phyloP scores from a whole-genome alignment of 345 rosid genomes.

The Aquilaria sinensis region DNA sequence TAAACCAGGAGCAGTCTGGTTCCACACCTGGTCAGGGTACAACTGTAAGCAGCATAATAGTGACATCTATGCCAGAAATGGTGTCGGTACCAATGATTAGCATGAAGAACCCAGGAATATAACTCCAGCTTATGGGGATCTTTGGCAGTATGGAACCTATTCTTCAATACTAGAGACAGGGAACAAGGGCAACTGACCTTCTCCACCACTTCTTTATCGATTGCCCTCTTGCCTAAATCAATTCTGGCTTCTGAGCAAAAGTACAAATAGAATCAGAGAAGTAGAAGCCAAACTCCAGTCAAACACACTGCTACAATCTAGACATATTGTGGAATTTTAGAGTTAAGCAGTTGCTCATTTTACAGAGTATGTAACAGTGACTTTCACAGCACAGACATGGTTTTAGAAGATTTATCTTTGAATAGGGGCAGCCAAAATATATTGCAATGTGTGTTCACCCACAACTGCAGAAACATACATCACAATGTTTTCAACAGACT shows the following conservation, averaged over 20 bases:
- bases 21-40: constrained; percentile 61
- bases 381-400: too few relatives aligned
- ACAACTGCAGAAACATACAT: too few relatives aligned
- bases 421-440: too few relatives aligned
- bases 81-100: too few relatives aligned
- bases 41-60: constrained; percentile 12
- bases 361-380: too few relatives aligned
- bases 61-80: not conserved
- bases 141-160: not conserved
- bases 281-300: not conserved
- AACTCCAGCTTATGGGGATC: not conserved
- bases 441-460: too few relatives aligned
- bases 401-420: too few relatives aligned
- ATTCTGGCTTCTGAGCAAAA: constrained; percentile 52
- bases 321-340: too few relatives aligned
- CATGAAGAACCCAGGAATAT: too few relatives aligned
- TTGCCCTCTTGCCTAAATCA: constrained; percentile 55
- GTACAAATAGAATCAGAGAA: constrained; percentile 8
- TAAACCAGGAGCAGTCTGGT: constrained; percentile 86
- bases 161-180: not conserved
- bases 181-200: constrained; percentile 39
- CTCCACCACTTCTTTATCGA: constrained; percentile 77
- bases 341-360: too few relatives aligned
- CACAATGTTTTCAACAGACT: too few relatives aligned
- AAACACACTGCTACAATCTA: too few relatives aligned